These are phyloP conservation scores for Phellopilus nigrolimitatus DNA, from an alignment of 1,284 basidiomycete genomes.

Conservation along the genomic window DNA sequence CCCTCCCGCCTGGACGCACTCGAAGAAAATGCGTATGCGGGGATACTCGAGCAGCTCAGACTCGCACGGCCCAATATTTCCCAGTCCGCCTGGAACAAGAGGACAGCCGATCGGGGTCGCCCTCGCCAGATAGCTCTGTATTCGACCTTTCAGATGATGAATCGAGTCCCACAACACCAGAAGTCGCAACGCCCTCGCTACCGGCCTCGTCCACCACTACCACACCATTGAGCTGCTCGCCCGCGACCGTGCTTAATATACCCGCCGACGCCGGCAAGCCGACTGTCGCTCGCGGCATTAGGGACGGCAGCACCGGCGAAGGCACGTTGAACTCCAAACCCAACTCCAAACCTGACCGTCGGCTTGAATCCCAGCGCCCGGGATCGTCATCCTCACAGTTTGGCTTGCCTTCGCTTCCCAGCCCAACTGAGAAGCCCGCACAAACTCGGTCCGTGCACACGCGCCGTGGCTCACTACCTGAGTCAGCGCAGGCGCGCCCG, in stretches of 20 bases:
- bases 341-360: background rate
- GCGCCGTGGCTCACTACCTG: background rate
- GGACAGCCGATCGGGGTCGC: background rate
- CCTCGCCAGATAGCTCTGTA: conserved; percentile 11
- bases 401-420: too few relatives aligned
- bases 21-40: conserved; percentile 1
- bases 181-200: background rate
- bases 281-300: too few relatives aligned
- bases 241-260: conserved; percentile 4
- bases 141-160: conserved; percentile 5
- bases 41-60: background rate
- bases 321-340: background rate
- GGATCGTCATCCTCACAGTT: too few relatives aligned
- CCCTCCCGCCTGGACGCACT: background rate
- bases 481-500: background rate
- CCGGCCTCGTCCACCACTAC: conserved; percentile 1
- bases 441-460: too few relatives aligned
- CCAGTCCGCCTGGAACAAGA: background rate
- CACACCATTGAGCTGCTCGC: conserved; percentile 13
- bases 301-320: background rate
- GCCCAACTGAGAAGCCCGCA: too few relatives aligned
- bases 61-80: background rate
- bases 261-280: background rate
- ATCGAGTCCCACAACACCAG: conserved; percentile 10
- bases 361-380: too few relatives aligned